Percentiles rank a stretch among this genome's conserved stretches.
phyloP scores from a whole-genome alignment of 805 yeast genomes.

The Myxozyma monticola region DNA sequence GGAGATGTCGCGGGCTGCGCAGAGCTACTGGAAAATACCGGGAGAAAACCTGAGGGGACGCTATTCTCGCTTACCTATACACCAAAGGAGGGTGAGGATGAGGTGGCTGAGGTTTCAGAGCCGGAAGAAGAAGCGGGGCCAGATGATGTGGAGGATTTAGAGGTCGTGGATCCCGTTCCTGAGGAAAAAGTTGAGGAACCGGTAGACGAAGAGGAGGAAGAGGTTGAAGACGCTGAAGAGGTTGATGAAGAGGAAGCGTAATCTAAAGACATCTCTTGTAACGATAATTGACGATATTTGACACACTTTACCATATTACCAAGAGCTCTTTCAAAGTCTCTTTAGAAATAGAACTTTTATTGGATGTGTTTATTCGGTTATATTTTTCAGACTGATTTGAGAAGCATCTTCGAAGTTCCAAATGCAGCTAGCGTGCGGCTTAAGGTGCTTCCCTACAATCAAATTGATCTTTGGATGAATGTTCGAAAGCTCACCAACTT shows the following conservation, averaged over 20 bases:
- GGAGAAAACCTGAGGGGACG: constrained; percentile 81
- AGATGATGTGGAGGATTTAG: constrained; percentile 9
- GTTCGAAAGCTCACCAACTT: too few species aligned
- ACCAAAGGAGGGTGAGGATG: constrained; percentile 32
- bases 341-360: too few species aligned
- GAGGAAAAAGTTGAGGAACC: constrained; percentile 8
- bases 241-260: constrained; percentile 10
- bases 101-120: constrained; percentile 24
- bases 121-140: constrained; percentile 7
- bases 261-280: too few species aligned
- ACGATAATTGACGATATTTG: too few species aligned
- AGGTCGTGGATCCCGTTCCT: constrained; percentile 4
- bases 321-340: too few species aligned
- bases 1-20: constrained; percentile 68
- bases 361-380: too few species aligned
- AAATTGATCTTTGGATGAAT: too few species aligned
- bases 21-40: constrained; percentile 63
- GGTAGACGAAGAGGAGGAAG: constrained; percentile 4
- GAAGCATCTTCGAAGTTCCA: too few species aligned
- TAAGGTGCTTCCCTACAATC: too few species aligned
- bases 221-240: constrained; percentile 1
- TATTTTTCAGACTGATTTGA: too few species aligned
- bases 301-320: too few species aligned
- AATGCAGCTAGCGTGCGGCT: too few species aligned
- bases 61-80: constrained; percentile 74